Evolutionary conservation across 345 rosid genomes (phyloP).

Genomic region (Pugionium dolabratum): DNA sequence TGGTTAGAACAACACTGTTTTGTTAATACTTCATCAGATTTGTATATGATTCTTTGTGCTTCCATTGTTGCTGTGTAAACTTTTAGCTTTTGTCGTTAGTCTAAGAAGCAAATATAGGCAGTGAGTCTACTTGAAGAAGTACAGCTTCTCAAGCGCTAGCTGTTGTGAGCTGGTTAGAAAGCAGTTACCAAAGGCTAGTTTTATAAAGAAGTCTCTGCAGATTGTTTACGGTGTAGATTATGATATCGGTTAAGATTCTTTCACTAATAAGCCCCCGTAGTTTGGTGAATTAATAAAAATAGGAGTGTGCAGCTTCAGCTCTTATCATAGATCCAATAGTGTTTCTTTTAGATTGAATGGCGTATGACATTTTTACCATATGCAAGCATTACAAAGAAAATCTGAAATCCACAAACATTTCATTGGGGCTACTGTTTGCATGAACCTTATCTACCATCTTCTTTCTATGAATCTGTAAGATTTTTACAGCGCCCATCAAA

Average conservation of each 20-base stretch:
- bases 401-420: neutral
- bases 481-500: neutral
- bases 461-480: neutral
- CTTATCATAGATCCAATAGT: conserved; percentile 1
- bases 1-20: neutral
- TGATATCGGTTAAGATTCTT: neutral
- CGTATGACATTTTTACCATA: neutral
- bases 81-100: neutral
- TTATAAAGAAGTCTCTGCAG: neutral
- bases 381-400: conserved; percentile 4
- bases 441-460: neutral
- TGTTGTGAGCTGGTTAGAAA: neutral
- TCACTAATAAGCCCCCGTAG: neutral
- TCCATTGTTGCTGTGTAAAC: neutral
- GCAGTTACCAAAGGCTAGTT: neutral
- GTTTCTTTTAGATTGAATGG: neutral
- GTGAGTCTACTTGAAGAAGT: neutral
- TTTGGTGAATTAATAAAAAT: neutral
- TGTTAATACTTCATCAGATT: neutral
- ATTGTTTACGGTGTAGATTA: neutral
- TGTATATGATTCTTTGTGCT: neutral
- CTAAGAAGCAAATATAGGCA: neutral
- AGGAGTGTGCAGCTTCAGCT: neutral
- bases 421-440: neutral
- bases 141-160: neutral